Evolutionary conservation across 2,329 filamentous ascomycete genomes (phyloP).

Genomic region (Fusarium agapanthi): DNA sequence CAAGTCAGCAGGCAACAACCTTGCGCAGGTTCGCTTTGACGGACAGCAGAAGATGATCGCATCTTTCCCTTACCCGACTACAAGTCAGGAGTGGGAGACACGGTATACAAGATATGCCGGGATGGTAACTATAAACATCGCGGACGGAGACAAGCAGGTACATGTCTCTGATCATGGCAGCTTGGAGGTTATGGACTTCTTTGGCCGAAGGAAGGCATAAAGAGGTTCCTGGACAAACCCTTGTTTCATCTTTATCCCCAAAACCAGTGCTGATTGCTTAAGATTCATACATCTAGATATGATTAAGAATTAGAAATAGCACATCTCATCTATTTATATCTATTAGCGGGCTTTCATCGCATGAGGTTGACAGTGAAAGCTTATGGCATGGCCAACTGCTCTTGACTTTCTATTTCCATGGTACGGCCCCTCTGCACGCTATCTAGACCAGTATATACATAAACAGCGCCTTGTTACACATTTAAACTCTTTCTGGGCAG

Average conservation of each 20-base stretch:
- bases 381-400: background rate
- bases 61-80: background rate
- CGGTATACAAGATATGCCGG: background rate
- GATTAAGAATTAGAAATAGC: background rate
- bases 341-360: rapidly evolving
- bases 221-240: rapidly evolving
- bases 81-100: background rate
- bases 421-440: rapidly evolving
- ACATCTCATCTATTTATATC: too few relatives aligned
- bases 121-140: background rate
- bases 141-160: background rate
- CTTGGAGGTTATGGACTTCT: background rate
- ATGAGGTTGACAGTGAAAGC: background rate
- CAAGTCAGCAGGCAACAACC: background rate
- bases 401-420: background rate
- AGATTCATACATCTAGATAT: rapidly evolving
- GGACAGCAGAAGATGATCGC: background rate
- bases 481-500: background rate
- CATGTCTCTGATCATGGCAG: background rate
- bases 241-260: too few relatives aligned
- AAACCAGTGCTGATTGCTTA: rapidly evolving
- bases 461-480: rapidly evolving
- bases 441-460: background rate
- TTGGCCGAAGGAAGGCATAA: background rate
- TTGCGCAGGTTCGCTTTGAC: background rate